Conservation (phyloP, 2,329 filamentous ascomycete genomes). For the Fusarium albidum region DNA sequence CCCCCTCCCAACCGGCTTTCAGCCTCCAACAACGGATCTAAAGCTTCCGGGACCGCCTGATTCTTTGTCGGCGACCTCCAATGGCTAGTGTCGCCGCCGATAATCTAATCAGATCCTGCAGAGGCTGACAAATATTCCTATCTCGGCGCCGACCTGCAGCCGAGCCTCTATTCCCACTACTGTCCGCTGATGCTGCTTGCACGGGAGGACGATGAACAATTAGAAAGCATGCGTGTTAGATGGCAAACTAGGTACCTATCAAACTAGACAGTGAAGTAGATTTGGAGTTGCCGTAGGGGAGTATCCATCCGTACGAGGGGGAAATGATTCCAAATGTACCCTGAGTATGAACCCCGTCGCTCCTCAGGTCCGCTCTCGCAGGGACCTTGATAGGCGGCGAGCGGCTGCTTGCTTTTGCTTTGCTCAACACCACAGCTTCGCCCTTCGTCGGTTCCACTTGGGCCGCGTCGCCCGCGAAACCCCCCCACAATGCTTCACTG, state of each 20-base stretch:
- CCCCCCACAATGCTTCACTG: conserved; percentile 38
- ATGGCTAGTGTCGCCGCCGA: conserved; percentile 2
- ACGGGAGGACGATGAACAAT: background rate
- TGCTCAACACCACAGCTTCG: conserved; percentile 16
- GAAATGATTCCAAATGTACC: conserved; percentile 28
- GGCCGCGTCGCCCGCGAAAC: conserved; percentile 29
- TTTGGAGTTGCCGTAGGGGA: too few relatives aligned
- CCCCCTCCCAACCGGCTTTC: background rate
- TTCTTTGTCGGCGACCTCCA: background rate
- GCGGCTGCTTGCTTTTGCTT: background rate
- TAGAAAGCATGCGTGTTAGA: background rate
- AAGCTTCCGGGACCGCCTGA: conserved; percentile 13
- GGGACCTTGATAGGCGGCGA: too few relatives aligned
- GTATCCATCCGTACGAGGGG: too few relatives aligned
- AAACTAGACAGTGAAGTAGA: too few relatives aligned
- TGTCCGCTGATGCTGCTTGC: background rate
- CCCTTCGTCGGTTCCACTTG: conserved; percentile 33
- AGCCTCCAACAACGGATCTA: conserved; percentile 1
- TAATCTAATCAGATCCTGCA: conserved; percentile 37
- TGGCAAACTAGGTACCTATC: too few relatives aligned
- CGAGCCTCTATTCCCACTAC: conserved; percentile 20
- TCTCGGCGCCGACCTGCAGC: conserved; percentile 34
- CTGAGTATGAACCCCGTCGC: background rate
- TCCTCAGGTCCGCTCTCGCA: background rate
- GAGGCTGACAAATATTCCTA: conserved; percentile 33